Percentiles rank a stretch among this genome's conserved stretches.
Evolutionary conservation across 441 rosid species (phyloP).

Genomic region (Jatropha podagrica): DNA sequence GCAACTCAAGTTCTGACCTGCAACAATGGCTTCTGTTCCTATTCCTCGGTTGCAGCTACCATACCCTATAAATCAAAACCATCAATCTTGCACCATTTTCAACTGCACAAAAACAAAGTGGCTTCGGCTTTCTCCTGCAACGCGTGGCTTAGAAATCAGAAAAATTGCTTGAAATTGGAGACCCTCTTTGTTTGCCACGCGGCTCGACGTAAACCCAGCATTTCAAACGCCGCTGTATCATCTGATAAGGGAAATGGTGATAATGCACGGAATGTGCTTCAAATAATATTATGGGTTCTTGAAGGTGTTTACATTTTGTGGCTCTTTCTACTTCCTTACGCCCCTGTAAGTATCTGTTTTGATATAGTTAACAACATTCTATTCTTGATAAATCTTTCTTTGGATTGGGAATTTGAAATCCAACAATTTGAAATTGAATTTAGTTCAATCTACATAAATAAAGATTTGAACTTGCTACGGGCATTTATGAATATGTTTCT

Average conservation of each 20-base stretch:
- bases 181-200: conserved; percentile 32
- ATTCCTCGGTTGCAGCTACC: conserved; percentile 2
- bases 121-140: background rate
- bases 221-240: conserved; percentile 12
- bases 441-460: background rate
- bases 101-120: conserved; percentile 5
- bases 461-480: background rate
- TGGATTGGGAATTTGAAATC: background rate
- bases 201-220: conserved; percentile 47
- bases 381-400: too few species aligned
- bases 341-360: conserved; percentile 53
- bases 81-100: conserved; percentile 4
- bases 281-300: conserved; percentile 53
- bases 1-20: conserved; percentile 12
- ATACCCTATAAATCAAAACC: conserved; percentile 13
- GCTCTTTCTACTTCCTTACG: conserved; percentile 93
- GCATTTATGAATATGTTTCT: background rate
- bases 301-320: conserved; percentile 85
- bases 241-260: conserved; percentile 34
- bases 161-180: conserved; percentile 8
- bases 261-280: conserved; percentile 34
- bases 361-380: background rate
- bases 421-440: background rate
- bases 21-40: background rate
- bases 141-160: conserved; percentile 26